Base-by-base conservation (phyloP, 352 stramenopile genomes). In the Phytophthora constricta region DNA sequence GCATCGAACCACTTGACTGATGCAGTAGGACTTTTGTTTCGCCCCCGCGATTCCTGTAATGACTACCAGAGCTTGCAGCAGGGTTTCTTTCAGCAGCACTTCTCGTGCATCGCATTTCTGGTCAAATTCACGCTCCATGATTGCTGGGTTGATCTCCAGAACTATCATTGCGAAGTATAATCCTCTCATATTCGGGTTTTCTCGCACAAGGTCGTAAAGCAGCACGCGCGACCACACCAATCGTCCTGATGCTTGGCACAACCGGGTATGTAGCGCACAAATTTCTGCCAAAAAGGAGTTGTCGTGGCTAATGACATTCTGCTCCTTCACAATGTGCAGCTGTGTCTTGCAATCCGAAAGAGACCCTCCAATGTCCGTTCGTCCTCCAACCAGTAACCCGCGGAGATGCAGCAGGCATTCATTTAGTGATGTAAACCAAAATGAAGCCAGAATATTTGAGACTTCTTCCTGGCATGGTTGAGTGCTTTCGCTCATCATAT, bases 281-380 rank as follows among this genome's bases (percentile, higher is more conserved):
- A 78, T 65, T n/a, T 88, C 77, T 2, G 62, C 58, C 22, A 90
- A 42, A 42, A 87, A 80, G 8, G 51, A 61, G 22, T 76, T 80
- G 45, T 87, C 77, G 31, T 80, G 58, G 25, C 63, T 85, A 16
- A 74, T 39, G 0, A 34, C 58, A 49, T 14, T 57, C 19, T 56
- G 34, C n/a, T 33, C 56, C 3, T 45, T 52, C 19, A 28, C 13
- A 31, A 60, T 43, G n/a, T n/a, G 50, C 11, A 56, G 14, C 19
- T 71, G 60, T n/a, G 17, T 10, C 9, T 26, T 65, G 23, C 10
- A 62, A 3, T 39, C 34, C 3, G 65, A 31, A 10, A 70, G 34
- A 39, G 27, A 49, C 11, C 63, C 52, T 3, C 70, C 70, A 11
- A 74, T 23, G 57, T 51, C 37, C 31, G n/a, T 16, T 2, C 46